A percentile compares a stretch with the other conserved stretches of the same genome.
phyloP scores from a whole-genome alignment of 257 asterid species.

The Galeopsis tetrahit region DNA sequence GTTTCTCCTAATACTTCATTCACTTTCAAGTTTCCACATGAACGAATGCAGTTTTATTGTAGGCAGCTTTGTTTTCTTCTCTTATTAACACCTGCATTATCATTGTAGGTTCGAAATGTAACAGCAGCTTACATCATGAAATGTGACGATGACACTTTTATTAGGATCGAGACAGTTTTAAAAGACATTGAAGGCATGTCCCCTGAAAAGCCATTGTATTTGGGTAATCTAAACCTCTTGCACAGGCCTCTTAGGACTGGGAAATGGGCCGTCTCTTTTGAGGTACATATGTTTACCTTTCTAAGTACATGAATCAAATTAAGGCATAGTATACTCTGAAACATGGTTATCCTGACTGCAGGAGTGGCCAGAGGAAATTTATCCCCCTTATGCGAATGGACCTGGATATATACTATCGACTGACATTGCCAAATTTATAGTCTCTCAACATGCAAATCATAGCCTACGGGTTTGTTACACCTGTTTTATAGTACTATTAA shows the following conservation, averaged over 20 bases:
- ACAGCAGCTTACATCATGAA: slow-evolving; percentile 86
- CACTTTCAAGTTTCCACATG: neutral
- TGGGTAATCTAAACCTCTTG: slow-evolving; percentile 92
- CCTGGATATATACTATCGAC: slow-evolving; percentile 87
- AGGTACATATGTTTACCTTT: slow-evolving; percentile 50
- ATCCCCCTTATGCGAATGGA: slow-evolving; percentile 97
- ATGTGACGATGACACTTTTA: slow-evolving; percentile 92
- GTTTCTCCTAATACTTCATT: slow-evolving; percentile 25
- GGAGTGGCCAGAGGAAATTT: slow-evolving; percentile 99
- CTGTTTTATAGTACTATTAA: slow-evolving; percentile 27
- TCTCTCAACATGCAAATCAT: slow-evolving; percentile 62
- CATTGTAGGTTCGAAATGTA: slow-evolving; percentile 71
- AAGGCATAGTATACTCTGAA: neutral
- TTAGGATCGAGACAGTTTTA: slow-evolving; percentile 76
- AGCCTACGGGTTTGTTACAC: slow-evolving; percentile 63
- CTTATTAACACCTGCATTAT: slow-evolving; percentile 34
- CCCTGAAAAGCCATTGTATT: slow-evolving; percentile 66
- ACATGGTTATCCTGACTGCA: slow-evolving; percentile 37
- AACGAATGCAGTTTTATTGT: slow-evolving; percentile 13
- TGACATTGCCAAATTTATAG: slow-evolving; percentile 73
- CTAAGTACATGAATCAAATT: neutral
- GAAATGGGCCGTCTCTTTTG: slow-evolving; percentile 94
- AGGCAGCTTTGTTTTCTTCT: slow-evolving; percentile 17
- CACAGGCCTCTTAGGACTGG: slow-evolving; percentile 96
- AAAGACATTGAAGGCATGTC: slow-evolving; percentile 65